These are phyloP conservation scores for Coemansia sp. DNA, from an alignment of 192 early-diverging fungal species.

Conservation along the genomic window DNA sequence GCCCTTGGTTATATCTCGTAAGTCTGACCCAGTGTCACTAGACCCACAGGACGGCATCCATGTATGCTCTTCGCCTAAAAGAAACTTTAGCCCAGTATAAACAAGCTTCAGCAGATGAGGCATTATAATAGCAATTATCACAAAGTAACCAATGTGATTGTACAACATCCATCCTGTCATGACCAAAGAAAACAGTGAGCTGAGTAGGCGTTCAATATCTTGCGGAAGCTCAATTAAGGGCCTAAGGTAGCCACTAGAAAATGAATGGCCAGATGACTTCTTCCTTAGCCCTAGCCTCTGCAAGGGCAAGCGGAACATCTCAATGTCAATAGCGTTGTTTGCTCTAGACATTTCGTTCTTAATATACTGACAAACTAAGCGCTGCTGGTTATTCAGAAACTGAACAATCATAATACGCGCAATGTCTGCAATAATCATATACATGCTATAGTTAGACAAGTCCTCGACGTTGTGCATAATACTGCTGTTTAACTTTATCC, in stretches of 20 bases:
- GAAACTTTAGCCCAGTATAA: background rate
- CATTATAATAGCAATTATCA: slow-evolving; percentile 10
- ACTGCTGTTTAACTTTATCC: slow-evolving; percentile 6
- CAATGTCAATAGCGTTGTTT: background rate
- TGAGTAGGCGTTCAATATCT: background rate
- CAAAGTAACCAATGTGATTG: slow-evolving; percentile 27
- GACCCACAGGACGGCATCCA: background rate
- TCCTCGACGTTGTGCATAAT: slow-evolving; percentile 32
- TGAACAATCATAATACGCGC: background rate
- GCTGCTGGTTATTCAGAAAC: background rate
- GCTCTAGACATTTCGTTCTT: background rate
- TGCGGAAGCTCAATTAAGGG: background rate
- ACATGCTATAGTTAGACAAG: slow-evolving; percentile 16
- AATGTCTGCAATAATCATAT: slow-evolving; percentile 16
- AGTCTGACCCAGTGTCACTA: background rate
- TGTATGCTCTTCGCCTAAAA: background rate
- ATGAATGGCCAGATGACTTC: background rate
- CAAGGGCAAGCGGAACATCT: slow-evolving; percentile 36
- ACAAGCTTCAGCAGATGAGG: slow-evolving; percentile 11
- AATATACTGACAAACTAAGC: background rate
- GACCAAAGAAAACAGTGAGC: background rate
- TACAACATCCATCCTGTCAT: slow-evolving; percentile 20
- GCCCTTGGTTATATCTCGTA: background rate
- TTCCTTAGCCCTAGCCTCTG: slow-evolving; percentile 11
- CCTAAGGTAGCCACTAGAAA: background rate